phyloP scores from a whole-genome alignment of 225 moss, liverwort and hornwort species.

The Takakia lepidozioides region DNA sequence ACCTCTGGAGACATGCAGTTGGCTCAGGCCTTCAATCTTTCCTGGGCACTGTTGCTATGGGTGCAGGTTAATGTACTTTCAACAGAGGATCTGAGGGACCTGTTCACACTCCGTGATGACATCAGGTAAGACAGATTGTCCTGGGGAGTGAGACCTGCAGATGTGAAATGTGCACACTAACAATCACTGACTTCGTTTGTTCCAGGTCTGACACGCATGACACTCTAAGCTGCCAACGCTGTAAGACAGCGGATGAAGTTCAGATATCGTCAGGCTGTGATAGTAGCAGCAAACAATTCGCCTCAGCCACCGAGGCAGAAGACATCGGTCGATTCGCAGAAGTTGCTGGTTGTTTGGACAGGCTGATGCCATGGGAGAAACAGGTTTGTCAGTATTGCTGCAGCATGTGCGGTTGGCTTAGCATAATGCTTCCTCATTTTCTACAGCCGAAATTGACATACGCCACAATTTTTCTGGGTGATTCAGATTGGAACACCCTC shows the following conservation, averaged over 20 bases:
- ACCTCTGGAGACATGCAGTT: too few relatives aligned
- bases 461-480: constrained; percentile 6
- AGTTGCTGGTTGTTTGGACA: constrained; percentile 71
- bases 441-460: too few relatives aligned
- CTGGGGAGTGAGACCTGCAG: neutral
- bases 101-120: constrained; percentile 83
- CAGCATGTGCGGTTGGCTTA: too few relatives aligned
- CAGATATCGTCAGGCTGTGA: constrained; percentile 9
- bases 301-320: constrained; percentile 15
- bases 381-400: constrained; percentile 39
- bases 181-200: neutral
- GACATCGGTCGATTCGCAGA: constrained; percentile 89
- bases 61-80: constrained; percentile 90
- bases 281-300: constrained; percentile 15
- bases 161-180: neutral
- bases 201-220: constrained; percentile 89
- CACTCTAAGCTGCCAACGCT: constrained; percentile 80
- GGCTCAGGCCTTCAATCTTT: neutral
- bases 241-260: constrained; percentile 31
- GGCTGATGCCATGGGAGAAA: constrained; percentile 69
- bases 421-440: too few relatives aligned
- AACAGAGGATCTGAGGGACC: constrained; percentile 78
- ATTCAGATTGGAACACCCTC: constrained; percentile 76
- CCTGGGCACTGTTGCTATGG: neutral
- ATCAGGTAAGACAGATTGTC: constrained; percentile 31